These are phyloP conservation scores for Monosporascus cannonballus DNA, from an alignment of 2,329 filamentous ascomycete species.

Conservation along the genomic window DNA sequence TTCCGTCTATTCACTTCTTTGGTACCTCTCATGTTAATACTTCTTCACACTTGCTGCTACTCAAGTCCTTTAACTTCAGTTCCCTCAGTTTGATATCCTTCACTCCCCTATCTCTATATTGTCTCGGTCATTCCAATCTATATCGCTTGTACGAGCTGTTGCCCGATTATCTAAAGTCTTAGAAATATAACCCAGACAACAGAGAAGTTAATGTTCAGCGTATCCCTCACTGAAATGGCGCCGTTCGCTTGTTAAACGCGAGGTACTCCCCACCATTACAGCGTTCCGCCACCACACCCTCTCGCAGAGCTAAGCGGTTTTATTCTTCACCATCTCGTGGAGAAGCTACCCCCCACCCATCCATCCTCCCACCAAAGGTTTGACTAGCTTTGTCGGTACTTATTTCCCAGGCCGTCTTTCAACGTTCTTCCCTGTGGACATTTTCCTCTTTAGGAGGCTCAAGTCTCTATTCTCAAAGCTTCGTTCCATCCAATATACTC, in stretches of 20 bases:
- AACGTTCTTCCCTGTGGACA: background rate
- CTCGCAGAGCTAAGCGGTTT: background rate
- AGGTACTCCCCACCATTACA: background rate
- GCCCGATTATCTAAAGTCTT: background rate
- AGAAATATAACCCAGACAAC: background rate
- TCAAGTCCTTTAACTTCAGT: background rate
- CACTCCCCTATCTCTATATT: background rate
- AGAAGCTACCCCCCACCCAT: background rate
- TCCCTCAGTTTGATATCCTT: no score
- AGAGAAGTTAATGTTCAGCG: background rate
- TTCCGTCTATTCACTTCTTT: background rate
- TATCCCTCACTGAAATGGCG: background rate
- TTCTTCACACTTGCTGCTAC: background rate
- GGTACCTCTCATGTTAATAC: background rate
- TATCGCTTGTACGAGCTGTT: background rate
- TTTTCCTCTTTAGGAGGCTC: background rate
- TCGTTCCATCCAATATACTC: background rate
- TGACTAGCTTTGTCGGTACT: background rate
- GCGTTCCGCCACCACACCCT: background rate
- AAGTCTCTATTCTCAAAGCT: background rate
- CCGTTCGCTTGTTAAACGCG: background rate
- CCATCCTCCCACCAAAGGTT: background rate
- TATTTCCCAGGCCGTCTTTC: background rate
- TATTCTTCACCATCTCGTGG: background rate
- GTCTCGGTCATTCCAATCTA: background rate